Evolutionary conservation across 352 stramenopile genomes (phyloP), one percentile per base, ranked within the genome.

Genomic region (Globisporangium cylindrosporum): DNA sequence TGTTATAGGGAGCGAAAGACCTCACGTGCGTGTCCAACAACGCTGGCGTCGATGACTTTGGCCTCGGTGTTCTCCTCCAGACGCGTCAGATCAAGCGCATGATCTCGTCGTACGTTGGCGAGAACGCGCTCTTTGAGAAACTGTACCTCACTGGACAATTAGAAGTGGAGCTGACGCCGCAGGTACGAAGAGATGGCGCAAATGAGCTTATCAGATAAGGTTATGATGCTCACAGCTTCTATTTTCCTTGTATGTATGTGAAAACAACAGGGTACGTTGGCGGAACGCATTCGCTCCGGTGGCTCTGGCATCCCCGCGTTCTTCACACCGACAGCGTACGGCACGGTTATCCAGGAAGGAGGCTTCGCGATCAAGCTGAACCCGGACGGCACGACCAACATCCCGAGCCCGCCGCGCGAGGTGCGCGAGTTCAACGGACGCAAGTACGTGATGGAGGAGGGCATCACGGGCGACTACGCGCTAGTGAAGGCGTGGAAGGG

Each of bases 81-180:
- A 93, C 90, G 6, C 84, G 90, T 22, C 97, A 98, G 84, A 97
- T 99, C 48, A 98, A 98, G 74, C 82, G 93, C 53, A 98, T 99
- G 90, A 98, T 99, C 57, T 97, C 89, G 60, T 97, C 83, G 15
- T 99, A 99, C 75, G 96, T 99, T 3, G 97, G 96, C 27, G 96
- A 99, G 75, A 99, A 99, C 72, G 97, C 97, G 58, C 69, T 97
- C 9, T 98, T 98, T 66, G 93, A 98, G 71, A 89, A 94, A 57
- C 80, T 97, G 20, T 98, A 98, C 72, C 85, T 98, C 32, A 97
- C 82, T 38, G 95, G 93, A 14, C 62, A 94, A 62, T 74, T 99
- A 24, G 93, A 99, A 77, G 92, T 99, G n/a, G 97, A 99, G 74
- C 82, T 99, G 24, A 98, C 94, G n/a, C 97, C 97, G 2, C 95